Percentiles rank a stretch among this genome's conserved stretches.
Conservation (phyloP, 257 asterid species). For the Solanum rostratum region DNA sequence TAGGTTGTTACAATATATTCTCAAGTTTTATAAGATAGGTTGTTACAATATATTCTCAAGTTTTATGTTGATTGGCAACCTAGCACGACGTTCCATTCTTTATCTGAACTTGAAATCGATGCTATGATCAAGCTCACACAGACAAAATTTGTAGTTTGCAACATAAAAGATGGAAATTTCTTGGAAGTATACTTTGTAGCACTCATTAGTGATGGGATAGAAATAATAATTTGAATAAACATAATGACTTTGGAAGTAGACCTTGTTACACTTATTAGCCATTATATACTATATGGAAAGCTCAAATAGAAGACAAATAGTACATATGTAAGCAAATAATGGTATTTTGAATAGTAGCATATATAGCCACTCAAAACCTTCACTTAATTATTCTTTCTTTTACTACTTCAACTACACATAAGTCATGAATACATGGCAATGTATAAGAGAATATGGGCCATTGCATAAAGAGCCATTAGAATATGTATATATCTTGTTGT, state of each 20-base stretch:
- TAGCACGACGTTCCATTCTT: not conserved
- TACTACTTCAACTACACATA: not conserved
- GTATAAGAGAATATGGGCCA: not conserved
- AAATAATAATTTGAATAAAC: not conserved
- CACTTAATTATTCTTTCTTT: not conserved
- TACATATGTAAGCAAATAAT: not conserved
- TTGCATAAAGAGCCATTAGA: not conserved
- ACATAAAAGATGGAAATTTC: not conserved
- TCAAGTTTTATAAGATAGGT: too few species aligned
- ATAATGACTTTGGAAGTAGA: not conserved
- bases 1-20: too few species aligned
- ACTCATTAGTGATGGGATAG: not conserved
- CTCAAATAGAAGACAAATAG: not conserved
- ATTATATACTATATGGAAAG: not conserved
- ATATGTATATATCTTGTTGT: not conserved
- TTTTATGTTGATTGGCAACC: not conserved
- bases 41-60: not conserved
- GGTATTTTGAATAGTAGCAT: conserved; percentile 1
- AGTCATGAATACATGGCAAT: not conserved
- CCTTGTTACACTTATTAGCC: not conserved
- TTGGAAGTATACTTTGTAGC: not conserved
- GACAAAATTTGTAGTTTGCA: not conserved
- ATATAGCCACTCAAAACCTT: not conserved
- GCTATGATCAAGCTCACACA: not conserved
- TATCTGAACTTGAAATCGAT: not conserved